Evolutionary conservation across 2,329 filamentous ascomycete genomes (phyloP), one percentile per base, ranked within the genome.

Genomic region (Diplodia mutila): DNA sequence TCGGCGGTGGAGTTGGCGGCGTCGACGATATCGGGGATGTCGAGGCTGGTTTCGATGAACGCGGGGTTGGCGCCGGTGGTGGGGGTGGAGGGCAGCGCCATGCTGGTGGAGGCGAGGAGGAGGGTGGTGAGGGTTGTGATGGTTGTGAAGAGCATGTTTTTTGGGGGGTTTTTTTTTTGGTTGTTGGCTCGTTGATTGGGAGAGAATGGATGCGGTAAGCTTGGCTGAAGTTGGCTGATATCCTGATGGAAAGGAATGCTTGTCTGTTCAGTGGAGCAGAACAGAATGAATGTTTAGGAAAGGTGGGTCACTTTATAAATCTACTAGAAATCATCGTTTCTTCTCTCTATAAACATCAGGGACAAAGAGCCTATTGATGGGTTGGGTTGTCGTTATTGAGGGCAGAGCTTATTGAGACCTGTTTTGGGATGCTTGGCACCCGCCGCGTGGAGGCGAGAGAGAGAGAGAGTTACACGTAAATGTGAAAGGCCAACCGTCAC

Each of bases 341-440:
- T 29, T 46, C 16, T 59, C 7, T 42, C 55, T 48, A 59, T 59
- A 59, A 16, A 27, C 7, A 3, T 42, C 11, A 21, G 14, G 18
- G 29, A 61, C 18, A 48, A 61, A 61, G 57, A 32, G 12, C 14
- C 46, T 63, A 63, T 51, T 63, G 59, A 63, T 34, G 21, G 53
- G 18, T 4, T 18, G 2, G 3, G 21, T n/a, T 16, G 2, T 27
- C 29, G 11, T 29, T 63, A 63, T 63, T 63, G 29, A 34, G 37
- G 46, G 27, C 8, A n/a, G 32, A 14, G 12, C 7, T n/a, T 63
- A 63, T 63, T 63, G 46, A 63, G 27, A 51, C 59, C 59, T 14
- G 16, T 51, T n/a, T 63, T 37, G 59, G 39, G 59, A 63, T 63
- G 29, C 59, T 63, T 63, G 59, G 59, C 42, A 16, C n/a, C 14